Base-by-base conservation (phyloP, 2,329 filamentous ascomycete species). In the Colletotrichum graminicola region DNA sequence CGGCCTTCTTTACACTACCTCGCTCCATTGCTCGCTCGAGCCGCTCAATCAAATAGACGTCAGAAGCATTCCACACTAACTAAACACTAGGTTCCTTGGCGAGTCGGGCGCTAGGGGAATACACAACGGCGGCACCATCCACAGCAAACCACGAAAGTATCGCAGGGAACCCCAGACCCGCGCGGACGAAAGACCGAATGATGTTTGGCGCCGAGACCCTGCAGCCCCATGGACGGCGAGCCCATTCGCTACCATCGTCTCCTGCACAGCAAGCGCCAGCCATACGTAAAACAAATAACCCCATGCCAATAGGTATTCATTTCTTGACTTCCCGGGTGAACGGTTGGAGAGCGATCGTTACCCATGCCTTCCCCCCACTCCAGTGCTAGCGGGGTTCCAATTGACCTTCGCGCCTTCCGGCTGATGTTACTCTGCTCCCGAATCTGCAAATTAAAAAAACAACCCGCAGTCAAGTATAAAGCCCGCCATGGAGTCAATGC, bases 1-100 rank as follows among this genome's bases (percentile, higher is more conserved):
- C 14, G 63, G 68, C 43, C 43, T 45, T 62, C 29, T 29, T 29
- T 29, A 29, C 29, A 29, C 29, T 62, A 47, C 60, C 59, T 71
- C 68, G 68, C 68, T 68, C 45, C 65, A 68, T 71, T 69, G 43
- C 59, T 72, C 65, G 69, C 59, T 69, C 54, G 51, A 66, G 52
- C 69, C 65, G 45, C 32, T 61, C n/a, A 52, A 55, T 60, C 29
- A 49, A 71, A 63, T 60, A 71, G 32, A 64, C 65, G 5, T 64
- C 36, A n/a, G 29, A n/a, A 55, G 55, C 64, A 60, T 60, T 57
- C 63, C 45, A 60, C 23, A 5, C 7, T 29, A 29, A 18, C 45
- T 60, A 54, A 66, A 55, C 26, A 55, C 54, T 39, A 14, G n/a
- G n/a, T n/a, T n/a, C 26, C 36, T 63, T 63, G 47, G 47, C 61